Evolutionary conservation across 345 rosid species (phyloP), one percentile per base, ranked within the genome.

Genomic region (Iberis pinnata): DNA sequence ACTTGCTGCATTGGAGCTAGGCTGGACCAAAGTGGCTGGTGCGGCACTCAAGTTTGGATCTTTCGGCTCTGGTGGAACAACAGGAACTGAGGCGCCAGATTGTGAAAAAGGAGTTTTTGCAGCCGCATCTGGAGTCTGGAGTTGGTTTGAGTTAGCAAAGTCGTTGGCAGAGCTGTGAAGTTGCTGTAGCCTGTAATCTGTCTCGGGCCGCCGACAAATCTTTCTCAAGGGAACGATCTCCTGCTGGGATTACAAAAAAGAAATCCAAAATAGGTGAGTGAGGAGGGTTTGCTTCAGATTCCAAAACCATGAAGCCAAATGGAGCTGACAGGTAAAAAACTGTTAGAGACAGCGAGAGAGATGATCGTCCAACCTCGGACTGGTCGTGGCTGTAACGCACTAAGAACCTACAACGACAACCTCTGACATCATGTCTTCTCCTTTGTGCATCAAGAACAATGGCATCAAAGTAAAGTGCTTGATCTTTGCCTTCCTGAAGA

Each of bases 381-480:
- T 80, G 92, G 70, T 93, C 97, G 49, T 93, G 99, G 74, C 80
- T 87, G 61, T 93, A 93, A 43, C 95, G 95, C 69, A 93, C 99
- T 70, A 88, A 73, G 70, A 88, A 88, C 63, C 99, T 76, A 78
- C 99, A 93, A 9, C 95, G 95, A 61, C 99, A 93, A 58, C 99
- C 99, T 75, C 99, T 86, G 6, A 80, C 85, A 71, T 93, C 99
- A 64, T 93, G 99, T 50, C 99, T 78, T 54, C 99, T 73, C 60
- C 97, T 86, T 76, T 93, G 97, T 4, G 99, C 95, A 54, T 88
- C 95, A 26, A 93, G 92, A 67, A 88, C 99, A 69, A 78, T 87
- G 33, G 97, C 99, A 56, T 93, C 99, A 50, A 72, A 93, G 70
- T 88, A 93, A 57, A 93, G 85, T 61, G 99, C 97, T 70, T 93